phyloP scores from a whole-genome alignment of 306 rosid species.

The Styphnolobium japonicum region DNA sequence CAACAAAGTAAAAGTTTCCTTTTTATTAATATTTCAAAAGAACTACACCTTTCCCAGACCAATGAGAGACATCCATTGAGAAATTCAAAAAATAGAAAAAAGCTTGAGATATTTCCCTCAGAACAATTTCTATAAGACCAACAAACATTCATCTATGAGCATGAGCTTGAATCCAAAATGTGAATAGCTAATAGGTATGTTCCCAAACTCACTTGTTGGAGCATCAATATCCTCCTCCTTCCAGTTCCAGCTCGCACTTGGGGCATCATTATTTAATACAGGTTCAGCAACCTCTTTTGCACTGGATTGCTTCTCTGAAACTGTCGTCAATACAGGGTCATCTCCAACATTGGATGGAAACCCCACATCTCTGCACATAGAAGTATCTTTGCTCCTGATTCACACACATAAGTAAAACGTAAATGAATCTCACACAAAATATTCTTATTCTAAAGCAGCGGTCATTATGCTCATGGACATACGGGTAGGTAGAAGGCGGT shows the following conservation, averaged over 20 bases:
- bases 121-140: neutral
- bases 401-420: slow-evolving; percentile 20
- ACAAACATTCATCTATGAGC: neutral
- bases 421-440: slow-evolving; percentile 18
- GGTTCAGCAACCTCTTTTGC: slow-evolving; percentile 34
- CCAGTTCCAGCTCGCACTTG: slow-evolving; percentile 48
- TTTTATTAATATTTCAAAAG: neutral
- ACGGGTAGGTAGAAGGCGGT: slow-evolving; percentile 49
- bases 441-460: slow-evolving; percentile 4
- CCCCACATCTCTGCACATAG: slow-evolving; percentile 32
- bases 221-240: slow-evolving; percentile 70
- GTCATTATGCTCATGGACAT: slow-evolving; percentile 12
- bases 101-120: neutral
- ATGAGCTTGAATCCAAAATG: slow-evolving; percentile 9
- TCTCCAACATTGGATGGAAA: slow-evolving; percentile 40
- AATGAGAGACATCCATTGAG: neutral
- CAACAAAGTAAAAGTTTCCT: neutral
- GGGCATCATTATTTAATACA: slow-evolving; percentile 33
- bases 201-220: slow-evolving; percentile 70
- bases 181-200: neutral
- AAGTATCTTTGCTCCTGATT: slow-evolving; percentile 47
- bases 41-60: neutral
- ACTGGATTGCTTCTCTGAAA: slow-evolving; percentile 36
- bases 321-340: slow-evolving; percentile 24
- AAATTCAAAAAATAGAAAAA: slow-evolving; percentile 3